Evolutionary conservation across 306 rosid genomes (phyloP), one percentile per base, ranked within the genome.

Genomic region (Vachellia collinsii): DNA sequence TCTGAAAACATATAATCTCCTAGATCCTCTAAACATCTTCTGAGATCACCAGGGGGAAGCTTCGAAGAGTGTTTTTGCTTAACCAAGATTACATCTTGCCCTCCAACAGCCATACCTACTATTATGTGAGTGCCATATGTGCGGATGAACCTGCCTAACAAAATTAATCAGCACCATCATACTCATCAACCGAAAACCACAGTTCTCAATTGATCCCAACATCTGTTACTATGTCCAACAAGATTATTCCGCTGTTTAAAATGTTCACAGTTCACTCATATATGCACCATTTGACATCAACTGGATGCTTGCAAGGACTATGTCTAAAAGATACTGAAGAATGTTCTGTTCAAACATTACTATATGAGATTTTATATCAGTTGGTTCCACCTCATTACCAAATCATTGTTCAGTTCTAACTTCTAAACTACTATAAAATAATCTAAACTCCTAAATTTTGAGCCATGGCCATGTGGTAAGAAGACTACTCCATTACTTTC

Each of bases 91-190:
- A 92, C 86, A 86, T 94, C 98, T 86, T 94, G 98, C 83, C 98
- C 98, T 51, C 98, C 98, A 77, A 94, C 90, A 66, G 95, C 94
- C 94, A 89, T 94, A 62, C 97, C 98, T 41, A 92, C 92, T 66
- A 94, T 83, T 80, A 94, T 91, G 82, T 94, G 98, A 22, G 98
- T 94, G 41, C 98, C 98, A 39, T 84, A 94, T 50, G 90, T 90
- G 85, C 74, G 89, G 84, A 94, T 92, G 89, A 94, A 94, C 94
- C 98, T 94, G 94, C 90, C 92, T 86, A 84, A 76, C 86, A 76
- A 88, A 83, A 83, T 70, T 83, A 63, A 88, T 94, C 85, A 92
- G 97, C 68, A 84, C 68, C 83, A 70, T 41, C 50, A 50, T 69
- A 23, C 77, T 62, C 78, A 79, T 76, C 59, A 81, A 77, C 63